Percentiles rank a stretch among this genome's conserved stretches.
Conservation (phyloP, 1,284 basidiomycete species). For the Cryptococcus sp. region DNA sequence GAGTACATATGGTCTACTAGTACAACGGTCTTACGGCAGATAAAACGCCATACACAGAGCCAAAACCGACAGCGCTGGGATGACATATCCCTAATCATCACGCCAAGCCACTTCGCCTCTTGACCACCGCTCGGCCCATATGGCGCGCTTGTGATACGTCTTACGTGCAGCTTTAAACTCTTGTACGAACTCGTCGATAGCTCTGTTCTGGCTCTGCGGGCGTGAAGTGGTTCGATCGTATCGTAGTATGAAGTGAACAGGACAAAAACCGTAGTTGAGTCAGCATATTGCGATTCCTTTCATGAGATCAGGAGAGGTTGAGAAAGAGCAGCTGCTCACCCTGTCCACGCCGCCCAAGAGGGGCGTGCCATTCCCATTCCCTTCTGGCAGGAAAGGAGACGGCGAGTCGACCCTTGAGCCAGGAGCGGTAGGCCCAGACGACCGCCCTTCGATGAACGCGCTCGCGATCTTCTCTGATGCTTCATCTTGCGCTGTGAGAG, state of each 20-base stretch:
- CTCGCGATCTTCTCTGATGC: constrained; percentile 77
- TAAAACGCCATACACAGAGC: too few relatives aligned
- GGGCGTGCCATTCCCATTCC: constrained; percentile 7
- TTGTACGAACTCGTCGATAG: constrained; percentile 78
- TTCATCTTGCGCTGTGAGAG: constrained; percentile 84
- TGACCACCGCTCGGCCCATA: constrained; percentile 84
- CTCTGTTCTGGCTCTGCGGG: constrained; percentile 31
- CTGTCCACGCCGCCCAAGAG: background rate
- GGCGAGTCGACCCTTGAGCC: constrained; percentile 51
- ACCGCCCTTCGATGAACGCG: constrained; percentile 68
- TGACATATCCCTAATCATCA: constrained; percentile 56
- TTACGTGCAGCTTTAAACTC: constrained; percentile 84
- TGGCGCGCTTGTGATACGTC: constrained; percentile 82
- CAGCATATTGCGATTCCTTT: too few relatives aligned
- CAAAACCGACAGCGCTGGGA: too few relatives aligned
- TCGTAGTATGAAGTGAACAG: too few relatives aligned
- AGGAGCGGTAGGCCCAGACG: constrained; percentile 30
- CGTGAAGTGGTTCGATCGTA: too few relatives aligned
- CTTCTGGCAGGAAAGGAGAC: constrained; percentile 28
- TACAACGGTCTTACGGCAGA: too few relatives aligned
- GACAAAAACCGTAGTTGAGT: too few relatives aligned
- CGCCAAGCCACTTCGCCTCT: constrained; percentile 80
- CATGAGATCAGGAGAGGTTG: too few relatives aligned
- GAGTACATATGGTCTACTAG: too few relatives aligned
- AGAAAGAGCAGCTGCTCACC: too few relatives aligned